phyloP scores from a whole-genome alignment of 768 basidiomycete genomes.

The Kwoniella europaea region DNA sequence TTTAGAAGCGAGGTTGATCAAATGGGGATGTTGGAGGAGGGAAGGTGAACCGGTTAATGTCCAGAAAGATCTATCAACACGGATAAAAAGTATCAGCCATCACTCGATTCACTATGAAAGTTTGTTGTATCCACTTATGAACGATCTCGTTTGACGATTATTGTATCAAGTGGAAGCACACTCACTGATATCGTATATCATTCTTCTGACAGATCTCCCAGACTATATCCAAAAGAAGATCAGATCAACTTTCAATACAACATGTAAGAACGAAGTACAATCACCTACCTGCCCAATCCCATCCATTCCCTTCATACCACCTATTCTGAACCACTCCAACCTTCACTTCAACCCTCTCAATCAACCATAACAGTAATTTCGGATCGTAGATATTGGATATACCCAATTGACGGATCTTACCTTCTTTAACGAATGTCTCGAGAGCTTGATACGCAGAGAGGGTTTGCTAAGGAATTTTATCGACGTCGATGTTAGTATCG shows the following conservation, averaged over 20 bases:
- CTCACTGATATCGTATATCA: conserved; percentile 75
- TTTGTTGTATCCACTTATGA: no score
- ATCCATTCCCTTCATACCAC: conserved; percentile 80
- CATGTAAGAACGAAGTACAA: neutral
- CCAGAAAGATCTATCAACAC: conserved; percentile 92
- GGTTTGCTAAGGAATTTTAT: conserved; percentile 59
- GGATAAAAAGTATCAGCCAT: no score
- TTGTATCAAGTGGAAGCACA: no score
- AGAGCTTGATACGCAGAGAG: conserved; percentile 73
- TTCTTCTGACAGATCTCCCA: conserved; percentile 69
- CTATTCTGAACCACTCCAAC: conserved; percentile 73
- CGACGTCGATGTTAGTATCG: no score
- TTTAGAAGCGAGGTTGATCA: conserved; percentile 62
- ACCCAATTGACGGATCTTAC: conserved; percentile 62
- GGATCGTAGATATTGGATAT: conserved; percentile 79
- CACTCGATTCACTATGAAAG: no score
- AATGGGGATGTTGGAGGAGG: conserved; percentile 64
- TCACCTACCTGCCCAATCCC: conserved; percentile 65
- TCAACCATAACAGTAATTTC: conserved; percentile 64
- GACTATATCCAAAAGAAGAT: conserved; percentile 55
- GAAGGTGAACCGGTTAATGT: conserved; percentile 77
- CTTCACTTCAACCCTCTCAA: conserved; percentile 62
- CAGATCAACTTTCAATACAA: neutral
- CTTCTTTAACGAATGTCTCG: conserved; percentile 68
- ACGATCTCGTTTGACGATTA: no score